Evolutionary conservation across 1,139 yeast genomes (phyloP), one percentile per base, ranked within the genome.

Genomic region (Kluyveromyces sp.): DNA sequence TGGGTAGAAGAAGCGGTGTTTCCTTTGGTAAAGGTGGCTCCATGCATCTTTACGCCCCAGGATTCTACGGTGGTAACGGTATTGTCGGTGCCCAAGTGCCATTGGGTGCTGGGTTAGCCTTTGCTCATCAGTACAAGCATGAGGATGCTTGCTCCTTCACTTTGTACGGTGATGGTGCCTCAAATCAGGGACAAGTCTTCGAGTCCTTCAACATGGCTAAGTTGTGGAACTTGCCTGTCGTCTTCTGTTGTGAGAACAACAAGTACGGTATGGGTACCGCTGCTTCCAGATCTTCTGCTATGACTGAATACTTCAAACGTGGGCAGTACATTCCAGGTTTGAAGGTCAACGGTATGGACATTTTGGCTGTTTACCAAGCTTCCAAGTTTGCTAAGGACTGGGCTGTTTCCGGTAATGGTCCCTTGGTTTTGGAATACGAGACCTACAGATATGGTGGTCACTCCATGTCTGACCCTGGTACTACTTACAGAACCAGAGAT

Each of bases 241-340:
- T 92, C 55, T 92, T 87, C 65, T 88, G 94, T 53, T 92, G 98
- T 76, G 98, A 92, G 73, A 92, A 92, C 78, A 92, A 92, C 81
- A 92, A 88, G 74, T 92, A 92, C 68, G 98, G 98, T 77, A 92
- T 92, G 98, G 98, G 98, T 73, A 92, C 98, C 44, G 73, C 98
- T 54, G 97, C 97, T 47, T 71, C 95, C 44, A 83, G 98, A 73
- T 87, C 97, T 13, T 88, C 96, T 46, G 98, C 98, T 42, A 72
- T 88, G 76, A 83, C 94, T 49, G 97, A 92, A 62, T 92, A 88
- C 78, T 85, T 84, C 80, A 87, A 92, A 82, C 88, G 98, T 74
- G 98, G 97, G 65, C 98, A 92, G 73, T 92, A 88, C 75, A 92
- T 92, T 58, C 98, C 98, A 55, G 98, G 98, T 73, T 76, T 92